Base-by-base conservation (phyloP, 2,329 filamentous ascomycete species). In the Metarhizium robertsii region DNA sequence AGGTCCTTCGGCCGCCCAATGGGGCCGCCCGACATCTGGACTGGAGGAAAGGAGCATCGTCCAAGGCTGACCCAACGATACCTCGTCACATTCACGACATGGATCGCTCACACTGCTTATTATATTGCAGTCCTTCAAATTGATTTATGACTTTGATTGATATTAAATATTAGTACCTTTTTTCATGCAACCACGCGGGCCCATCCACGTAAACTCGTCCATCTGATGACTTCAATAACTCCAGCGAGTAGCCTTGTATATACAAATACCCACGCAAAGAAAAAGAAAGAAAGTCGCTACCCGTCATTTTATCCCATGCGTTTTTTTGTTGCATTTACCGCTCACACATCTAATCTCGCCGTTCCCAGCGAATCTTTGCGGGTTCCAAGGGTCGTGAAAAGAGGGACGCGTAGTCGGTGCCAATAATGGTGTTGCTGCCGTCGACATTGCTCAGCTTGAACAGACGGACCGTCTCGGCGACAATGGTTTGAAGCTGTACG, bases 401-500 rank as follows among this genome's bases (percentile, higher is more conserved):
- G 46, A 91, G 76, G 61, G 83, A 87, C 25, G 78, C 75, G 65
- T 86, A 88, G 66, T 88, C 83, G 29, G 85, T 88, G 54, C 75
- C 86, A 49, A 87, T 79, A 42, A 94, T 79, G 38, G 79, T 80
- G 66, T 83, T 75, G 68, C 80, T 82, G n/a, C 88, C 87, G 63
- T 88, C 84, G 2, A 84, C 70, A 64, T 90, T 95, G 66, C 79
- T 78, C 69, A 96, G 83, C 75, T 90, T 92, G 76, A 96, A 89
- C 53, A 84, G 69, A 52, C 90, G 81, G 45, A 95, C 87, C 61
- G 92, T 75, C 57, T 84, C 85, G 52, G 86, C 90, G 13, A 86
- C 76, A 61, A 97, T 95, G 48, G 90, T 91, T 68, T 92, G 87
- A 59, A 97, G 78, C 74, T 97, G 92, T 56, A 95, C 79, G 69